Evolutionary conservation across 495 filamentous ascomycete genomes (phyloP).

Genomic region (Aspergillus mulundensis): DNA sequence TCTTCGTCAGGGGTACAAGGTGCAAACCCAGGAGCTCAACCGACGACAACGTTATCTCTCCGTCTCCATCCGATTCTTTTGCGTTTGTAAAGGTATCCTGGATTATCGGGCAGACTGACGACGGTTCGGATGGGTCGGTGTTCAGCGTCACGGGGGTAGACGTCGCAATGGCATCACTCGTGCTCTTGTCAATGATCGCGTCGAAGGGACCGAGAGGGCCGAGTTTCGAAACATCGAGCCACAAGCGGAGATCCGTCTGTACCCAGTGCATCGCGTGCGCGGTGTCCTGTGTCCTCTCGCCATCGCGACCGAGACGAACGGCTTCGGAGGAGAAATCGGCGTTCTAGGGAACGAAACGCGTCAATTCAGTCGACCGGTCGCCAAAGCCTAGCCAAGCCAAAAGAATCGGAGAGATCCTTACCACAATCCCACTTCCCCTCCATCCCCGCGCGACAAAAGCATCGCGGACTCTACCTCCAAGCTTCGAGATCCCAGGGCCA

Average conservation of each 20-base stretch:
- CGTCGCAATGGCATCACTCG: slow-evolving; percentile 42
- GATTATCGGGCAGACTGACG: slow-evolving; percentile 25
- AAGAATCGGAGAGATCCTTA: slow-evolving; percentile 13
- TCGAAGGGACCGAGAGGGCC: slow-evolving; percentile 32
- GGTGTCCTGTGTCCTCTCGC: slow-evolving; percentile 19
- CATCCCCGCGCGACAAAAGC: slow-evolving; percentile 27
- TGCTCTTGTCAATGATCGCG: slow-evolving; percentile 41
- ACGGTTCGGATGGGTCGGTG: background rate
- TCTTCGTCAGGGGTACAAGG: slow-evolving; percentile 30
- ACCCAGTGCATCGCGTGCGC: slow-evolving; percentile 35
- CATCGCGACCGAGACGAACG: slow-evolving; percentile 32
- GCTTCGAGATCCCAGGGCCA: slow-evolving; percentile 38
- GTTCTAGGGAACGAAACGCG: slow-evolving; percentile 25
- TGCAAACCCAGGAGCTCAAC: slow-evolving; percentile 39
- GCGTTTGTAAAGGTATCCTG: slow-evolving; percentile 10
- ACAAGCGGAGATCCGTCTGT: slow-evolving; percentile 32
- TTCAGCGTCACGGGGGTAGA: slow-evolving; percentile 17
- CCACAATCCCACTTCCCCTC: slow-evolving; percentile 34
- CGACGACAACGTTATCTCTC: slow-evolving; percentile 21
- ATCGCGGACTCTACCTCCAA: slow-evolving; percentile 33
- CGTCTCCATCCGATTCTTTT: background rate
- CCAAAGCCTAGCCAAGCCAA: background rate
- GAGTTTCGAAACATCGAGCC: slow-evolving; percentile 28
- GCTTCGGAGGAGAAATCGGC: slow-evolving; percentile 43
- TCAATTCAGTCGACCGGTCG: background rate